phyloP scores from a whole-genome alignment of 148 eudicot species.

The Amaranthus palmeri region DNA sequence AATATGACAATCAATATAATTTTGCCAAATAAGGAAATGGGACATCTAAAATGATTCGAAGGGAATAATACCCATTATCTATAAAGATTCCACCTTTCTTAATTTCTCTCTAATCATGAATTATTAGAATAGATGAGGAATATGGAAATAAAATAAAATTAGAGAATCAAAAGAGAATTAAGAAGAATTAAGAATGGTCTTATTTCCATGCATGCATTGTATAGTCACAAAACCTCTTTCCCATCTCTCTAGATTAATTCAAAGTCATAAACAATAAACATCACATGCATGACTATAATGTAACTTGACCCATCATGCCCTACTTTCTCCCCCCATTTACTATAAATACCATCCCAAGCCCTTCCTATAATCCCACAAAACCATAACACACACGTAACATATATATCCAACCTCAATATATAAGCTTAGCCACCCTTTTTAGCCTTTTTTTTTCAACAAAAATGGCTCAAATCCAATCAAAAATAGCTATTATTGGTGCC shows the following conservation, averaged over 20 bases:
- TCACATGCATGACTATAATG: slow-evolving; percentile 15
- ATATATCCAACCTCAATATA: neutral
- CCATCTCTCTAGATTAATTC: slow-evolving; percentile 5
- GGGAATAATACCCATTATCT: too few relatives aligned
- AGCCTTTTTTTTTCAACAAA: neutral
- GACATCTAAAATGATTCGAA: too few relatives aligned
- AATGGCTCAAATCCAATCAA: slow-evolving; percentile 25
- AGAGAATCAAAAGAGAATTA: neutral
- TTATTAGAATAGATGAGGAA: too few relatives aligned
- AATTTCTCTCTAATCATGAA: too few relatives aligned
- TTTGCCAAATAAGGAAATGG: too few relatives aligned
- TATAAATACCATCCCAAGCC: slow-evolving; percentile 21
- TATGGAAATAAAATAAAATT: neutral
- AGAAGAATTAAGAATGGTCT: slow-evolving; percentile 2
- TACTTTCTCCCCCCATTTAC: slow-evolving; percentile 6
- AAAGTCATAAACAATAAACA: slow-evolving; percentile 15
- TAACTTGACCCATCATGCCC: slow-evolving; percentile 3
- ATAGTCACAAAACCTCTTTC: neutral
- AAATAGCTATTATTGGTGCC: slow-evolving; percentile 76
- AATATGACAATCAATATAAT: too few relatives aligned
- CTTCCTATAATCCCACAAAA: neutral
- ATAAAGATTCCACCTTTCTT: too few relatives aligned
- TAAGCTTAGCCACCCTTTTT: neutral
- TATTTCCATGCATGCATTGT: neutral
- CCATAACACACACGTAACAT: neutral